Evolutionary conservation across 352 stramenopile genomes (phyloP), one percentile per base, ranked within the genome.

Genomic region (Pythium periplocum): DNA sequence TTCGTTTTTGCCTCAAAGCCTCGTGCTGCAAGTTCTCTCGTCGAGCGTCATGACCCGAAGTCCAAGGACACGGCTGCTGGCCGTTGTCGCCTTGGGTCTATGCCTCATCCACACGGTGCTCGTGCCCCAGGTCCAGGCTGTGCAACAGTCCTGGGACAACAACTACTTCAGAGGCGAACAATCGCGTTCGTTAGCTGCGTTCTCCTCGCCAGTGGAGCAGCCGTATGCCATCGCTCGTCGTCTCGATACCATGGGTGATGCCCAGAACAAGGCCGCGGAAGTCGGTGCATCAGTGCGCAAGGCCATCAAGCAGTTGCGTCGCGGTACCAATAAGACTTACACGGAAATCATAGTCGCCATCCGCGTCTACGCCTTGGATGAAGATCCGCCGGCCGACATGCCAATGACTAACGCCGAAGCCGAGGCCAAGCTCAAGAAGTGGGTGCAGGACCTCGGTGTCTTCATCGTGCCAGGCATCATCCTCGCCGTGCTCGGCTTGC

Each of bases 241-340:
- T 26, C 17, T 26, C 45, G 6, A 40, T 6, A 37, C 43, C 50
- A 2, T 66, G 10, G 48, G 57, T 41, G 52, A 68, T 6, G 73
- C 73, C 35, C 62, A 64, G 1, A 47, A 54, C 11, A 63, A 87
- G 53, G 76, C 76, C 2, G 77, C 71, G 12, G 48, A 75, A 46
- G 62, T 87, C 9, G 76, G 76, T 2, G 67, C 59, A 1, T 70
- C 53, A 12, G 71, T 83, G n/a, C 76, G 76, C 53, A 67, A 83
- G 36, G 67, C 66, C 4, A 79, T 90, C 53, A 84, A 80, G 55
- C 66, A 86, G 43, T 53, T 90, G 33, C 78, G 78, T 31, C 74
- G 76, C 45, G 75, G 76, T 46, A 79, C 55, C 2, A 56, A 71
- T 35, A 75, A 81, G 48, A 87, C 86, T 51, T 90, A 90, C 65